Conservation (phyloP, 225 moss, liverwort and hornwort genomes). For the Pseudisothecium myosuroides region DNA sequence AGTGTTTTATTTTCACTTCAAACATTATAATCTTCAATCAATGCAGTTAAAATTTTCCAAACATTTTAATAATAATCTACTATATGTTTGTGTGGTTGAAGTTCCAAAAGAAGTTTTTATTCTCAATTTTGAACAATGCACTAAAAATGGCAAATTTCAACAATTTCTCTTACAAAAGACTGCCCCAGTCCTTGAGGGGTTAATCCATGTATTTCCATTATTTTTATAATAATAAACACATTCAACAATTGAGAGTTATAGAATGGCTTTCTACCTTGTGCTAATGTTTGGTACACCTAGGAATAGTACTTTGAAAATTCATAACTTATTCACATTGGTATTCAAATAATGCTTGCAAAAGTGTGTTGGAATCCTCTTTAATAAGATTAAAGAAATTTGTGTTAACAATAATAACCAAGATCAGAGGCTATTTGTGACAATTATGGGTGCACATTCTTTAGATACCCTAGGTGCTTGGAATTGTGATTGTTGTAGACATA, state of each 20-base stretch:
- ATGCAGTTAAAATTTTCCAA: accelerated
- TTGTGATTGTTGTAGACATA: background rate
- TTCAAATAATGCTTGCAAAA: background rate
- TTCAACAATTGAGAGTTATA: background rate
- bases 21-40: background rate
- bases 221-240: no score
- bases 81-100: background rate
- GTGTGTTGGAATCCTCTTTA: background rate
- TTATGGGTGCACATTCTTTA: background rate
- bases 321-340: background rate
- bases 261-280: background rate
- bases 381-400: background rate
- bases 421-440: background rate
- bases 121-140: background rate
- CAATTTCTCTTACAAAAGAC: no score
- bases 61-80: background rate
- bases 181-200: background rate
- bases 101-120: background rate
- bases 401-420: background rate
- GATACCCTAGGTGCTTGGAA: background rate
- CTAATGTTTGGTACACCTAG: background rate
- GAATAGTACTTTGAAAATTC: background rate
- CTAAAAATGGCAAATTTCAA: background rate
- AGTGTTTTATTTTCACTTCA: background rate
- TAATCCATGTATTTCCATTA: background rate